Base-by-base conservation (phyloP, 2,329 filamentous ascomycete species). In the Penicillium sumatraense region DNA sequence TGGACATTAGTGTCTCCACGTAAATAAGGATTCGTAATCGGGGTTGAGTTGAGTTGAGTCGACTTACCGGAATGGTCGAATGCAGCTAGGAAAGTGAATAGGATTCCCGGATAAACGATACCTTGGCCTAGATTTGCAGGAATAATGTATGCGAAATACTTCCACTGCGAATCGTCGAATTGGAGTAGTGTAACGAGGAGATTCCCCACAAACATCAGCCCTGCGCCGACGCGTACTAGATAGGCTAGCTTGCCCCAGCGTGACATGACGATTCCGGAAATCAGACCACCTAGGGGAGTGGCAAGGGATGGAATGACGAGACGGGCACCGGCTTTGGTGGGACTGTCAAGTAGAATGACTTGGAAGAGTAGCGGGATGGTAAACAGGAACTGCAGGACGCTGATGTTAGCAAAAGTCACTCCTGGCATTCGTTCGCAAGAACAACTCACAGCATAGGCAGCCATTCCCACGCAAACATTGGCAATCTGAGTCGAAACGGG, bases 61-160 rank as follows among this genome's bases (percentile, higher is more conserved):
- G 51, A 9, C 29, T 14, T 72, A 86, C 84, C 81, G 29, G 80
- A 74, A 61, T 88, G 85, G 9, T 84, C 83, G 60, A 88, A 88
- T 0, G 83, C 83, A 3, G 86, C 83, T 2, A 88, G 71, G 14
- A 83, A 84, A 0, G 84, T 87, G 61, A 88, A 88, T 1, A 88
- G 68, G 18, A 85, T 70, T 0, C 72, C 73, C 0, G 78, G 78
- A 56, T 79, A 79, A 1, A 77, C 73, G 51, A 80, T 78, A 0
- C 77, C 77, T 57, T 80, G 78, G 0, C 78, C 77, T 1, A 80
- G 64, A 51, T 78, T 80, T 5, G 77, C 76, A 0, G 78, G 77
- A 33, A 80, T 75, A 13, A 80, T 71, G 56, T 72, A 80, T 1
- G 73, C 69, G 31, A 77, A 67, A 55, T 80, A 78, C 51, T 80